A percentile compares a stretch with the other conserved stretches of the same genome.
phyloP scores from a whole-genome alignment of 352 stramenopile species.

The Nothophytophthora sp. region DNA sequence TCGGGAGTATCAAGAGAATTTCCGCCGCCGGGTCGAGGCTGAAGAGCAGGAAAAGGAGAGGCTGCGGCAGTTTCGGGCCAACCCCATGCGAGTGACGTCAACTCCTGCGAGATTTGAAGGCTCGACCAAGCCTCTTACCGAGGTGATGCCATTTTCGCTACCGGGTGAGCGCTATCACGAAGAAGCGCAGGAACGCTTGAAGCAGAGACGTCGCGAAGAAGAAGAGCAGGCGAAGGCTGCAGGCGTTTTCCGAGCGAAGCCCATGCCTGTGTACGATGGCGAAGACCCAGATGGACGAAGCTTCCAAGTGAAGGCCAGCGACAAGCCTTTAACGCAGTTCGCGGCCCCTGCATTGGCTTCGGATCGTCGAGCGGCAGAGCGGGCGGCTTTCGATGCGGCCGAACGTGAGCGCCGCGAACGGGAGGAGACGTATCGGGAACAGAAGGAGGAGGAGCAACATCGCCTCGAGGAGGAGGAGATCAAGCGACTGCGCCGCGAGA shows the following conservation, averaged over 20 bases:
- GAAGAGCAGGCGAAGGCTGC: slow-evolving; percentile 44
- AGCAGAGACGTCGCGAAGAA: slow-evolving; percentile 59
- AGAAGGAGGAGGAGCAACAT: slow-evolving; percentile 48
- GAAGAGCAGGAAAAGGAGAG: slow-evolving; percentile 60
- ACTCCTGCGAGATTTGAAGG: slow-evolving; percentile 64
- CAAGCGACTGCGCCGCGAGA: slow-evolving; percentile 63
- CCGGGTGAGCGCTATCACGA: slow-evolving; percentile 57
- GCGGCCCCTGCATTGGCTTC: slow-evolving; percentile 61
- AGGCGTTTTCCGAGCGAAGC: slow-evolving; percentile 59
- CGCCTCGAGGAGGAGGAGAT: slow-evolving; percentile 70
- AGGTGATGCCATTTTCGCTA: slow-evolving; percentile 67
- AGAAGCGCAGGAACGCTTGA: slow-evolving; percentile 56
- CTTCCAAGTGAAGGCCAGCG: slow-evolving; percentile 33
- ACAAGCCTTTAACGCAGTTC: slow-evolving; percentile 42
- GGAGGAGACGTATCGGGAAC: slow-evolving; percentile 62
- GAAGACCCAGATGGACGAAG: slow-evolving; percentile 10
- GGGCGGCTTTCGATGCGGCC: slow-evolving; percentile 67
- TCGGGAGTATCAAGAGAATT: slow-evolving; percentile 70
- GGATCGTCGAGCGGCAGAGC: slow-evolving; percentile 59
- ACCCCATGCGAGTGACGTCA: slow-evolving; percentile 64
- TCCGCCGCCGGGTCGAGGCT: slow-evolving; percentile 54
- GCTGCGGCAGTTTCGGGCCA: slow-evolving; percentile 66
- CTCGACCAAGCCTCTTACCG: slow-evolving; percentile 70
- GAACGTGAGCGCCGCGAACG: slow-evolving; percentile 66
- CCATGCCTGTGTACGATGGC: slow-evolving; percentile 58